Evolutionary conservation across 2,329 filamentous ascomycete genomes (phyloP).

Genomic region (Colletotrichum sp.): DNA sequence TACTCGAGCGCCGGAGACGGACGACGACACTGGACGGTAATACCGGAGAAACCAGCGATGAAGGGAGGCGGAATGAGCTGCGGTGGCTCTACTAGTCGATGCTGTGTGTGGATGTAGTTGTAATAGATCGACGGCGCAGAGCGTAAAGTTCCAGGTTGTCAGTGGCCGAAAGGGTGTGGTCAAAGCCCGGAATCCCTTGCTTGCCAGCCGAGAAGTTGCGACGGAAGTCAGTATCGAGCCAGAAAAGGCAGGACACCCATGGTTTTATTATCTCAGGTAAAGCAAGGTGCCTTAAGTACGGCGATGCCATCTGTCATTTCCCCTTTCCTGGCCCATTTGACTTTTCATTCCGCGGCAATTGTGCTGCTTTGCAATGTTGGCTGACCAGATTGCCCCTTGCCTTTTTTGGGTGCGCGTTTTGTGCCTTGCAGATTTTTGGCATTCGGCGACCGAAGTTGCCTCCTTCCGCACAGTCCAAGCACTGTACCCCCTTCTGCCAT

Average conservation of each 20-base stretch:
- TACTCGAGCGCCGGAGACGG: not conserved
- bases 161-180: not conserved
- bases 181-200: not conserved
- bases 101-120: not conserved
- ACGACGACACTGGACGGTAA: not conserved
- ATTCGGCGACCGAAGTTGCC: not conserved
- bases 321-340: not conserved
- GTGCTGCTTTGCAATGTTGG: conserved; percentile 15
- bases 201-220: not conserved
- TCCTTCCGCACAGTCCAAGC: not conserved
- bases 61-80: not conserved
- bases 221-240: not conserved
- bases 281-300: not conserved
- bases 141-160: not conserved
- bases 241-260: not conserved
- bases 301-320: not conserved
- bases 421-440: conserved; percentile 19
- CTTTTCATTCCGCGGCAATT: conserved; percentile 12
- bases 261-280: not conserved
- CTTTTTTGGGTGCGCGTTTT: conserved; percentile 19
- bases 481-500: fast-evolving
- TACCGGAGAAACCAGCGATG: not conserved
- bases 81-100: not conserved
- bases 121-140: not conserved
- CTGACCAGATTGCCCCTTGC: conserved; percentile 3